Base-by-base conservation (phyloP, 306 rosid genomes). In the Senna siamea region DNA sequence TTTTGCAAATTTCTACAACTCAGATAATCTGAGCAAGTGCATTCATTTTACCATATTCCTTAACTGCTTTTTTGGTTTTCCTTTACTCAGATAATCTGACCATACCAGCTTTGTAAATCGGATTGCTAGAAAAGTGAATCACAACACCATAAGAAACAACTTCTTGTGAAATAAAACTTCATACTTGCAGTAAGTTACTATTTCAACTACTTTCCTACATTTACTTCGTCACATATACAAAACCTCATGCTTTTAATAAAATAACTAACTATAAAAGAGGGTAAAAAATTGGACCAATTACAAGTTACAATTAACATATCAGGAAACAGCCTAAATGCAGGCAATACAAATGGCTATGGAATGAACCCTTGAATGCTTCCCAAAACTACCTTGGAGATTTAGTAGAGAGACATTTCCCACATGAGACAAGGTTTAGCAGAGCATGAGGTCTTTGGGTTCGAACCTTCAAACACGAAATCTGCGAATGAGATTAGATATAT, bases 401-500 rank as follows among this genome's bases (percentile, higher is more conserved):
- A 65, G 89, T 50, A 43, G 90, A 73, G 37, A 91, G 89, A 81
- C 97, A 91, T 60, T 63, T 89, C 69, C 98, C 98, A 64, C 98
- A 93, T 11, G 93, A 82, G 23, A 93, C 90, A 52, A 93, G 84
- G 68, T 91, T 88, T 84, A 91, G 85, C 85, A 93, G 73, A 4
- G 96, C 80, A 52, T 66, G 90, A 35, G 97, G 84, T 77, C 72
- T 87, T 48, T 88, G 83, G 15, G 82, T 70, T 77, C 87, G 82
- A 52, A 85, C 78, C 78, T 82, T 91, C 88, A 87, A 86, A 47
- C 93, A 89, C 8, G 97, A 93, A 76, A 89, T 89, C 98, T 93
- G 98, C 87, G 77, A 62, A 76, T 57, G 28, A 73, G 78, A 64
- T 75, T 30, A 57, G 43, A 73, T 51, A 66, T 66, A 62, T 83